phyloP scores from a whole-genome alignment of 148 eudicot species.

The Chenopodium formosanum region DNA sequence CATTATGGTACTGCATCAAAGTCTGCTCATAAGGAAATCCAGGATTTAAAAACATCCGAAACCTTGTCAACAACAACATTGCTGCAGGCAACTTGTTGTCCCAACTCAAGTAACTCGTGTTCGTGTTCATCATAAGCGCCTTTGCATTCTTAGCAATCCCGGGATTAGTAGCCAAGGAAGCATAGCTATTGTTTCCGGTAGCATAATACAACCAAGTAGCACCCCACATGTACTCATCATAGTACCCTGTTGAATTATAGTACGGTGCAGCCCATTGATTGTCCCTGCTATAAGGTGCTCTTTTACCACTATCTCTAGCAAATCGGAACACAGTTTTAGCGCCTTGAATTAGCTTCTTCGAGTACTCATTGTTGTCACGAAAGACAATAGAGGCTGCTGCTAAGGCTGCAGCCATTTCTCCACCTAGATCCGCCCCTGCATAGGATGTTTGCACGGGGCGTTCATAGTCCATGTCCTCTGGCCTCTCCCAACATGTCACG shows the following conservation, averaged over 20 bases:
- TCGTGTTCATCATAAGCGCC: slow-evolving; percentile 42
- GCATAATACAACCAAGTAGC: slow-evolving; percentile 80
- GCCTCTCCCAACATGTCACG: slow-evolving; percentile 69
- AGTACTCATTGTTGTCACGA: slow-evolving; percentile 44
- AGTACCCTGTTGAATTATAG: slow-evolving; percentile 68
- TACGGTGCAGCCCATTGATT: slow-evolving; percentile 42
- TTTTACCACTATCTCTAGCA: slow-evolving; percentile 39
- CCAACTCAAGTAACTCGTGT: slow-evolving; percentile 71
- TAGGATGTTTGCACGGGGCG: slow-evolving; percentile 41
- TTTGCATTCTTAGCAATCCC: slow-evolving; percentile 42
- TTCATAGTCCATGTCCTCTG: slow-evolving; percentile 74
- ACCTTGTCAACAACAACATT: slow-evolving; percentile 62
- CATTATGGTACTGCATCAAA: slow-evolving; percentile 51
- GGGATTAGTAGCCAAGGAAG: slow-evolving; percentile 52
- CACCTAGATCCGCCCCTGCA: slow-evolving; percentile 61
- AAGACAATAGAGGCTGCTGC: slow-evolving; percentile 82
- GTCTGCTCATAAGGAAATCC: slow-evolving; percentile 77
- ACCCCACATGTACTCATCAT: slow-evolving; percentile 82
- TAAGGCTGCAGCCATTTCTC: slow-evolving; percentile 80
- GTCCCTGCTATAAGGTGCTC: slow-evolving; percentile 39
- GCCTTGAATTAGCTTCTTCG: slow-evolving; percentile 46
- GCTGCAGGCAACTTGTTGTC: slow-evolving; percentile 75
- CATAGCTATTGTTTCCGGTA: slow-evolving; percentile 56
- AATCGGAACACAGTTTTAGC: slow-evolving; percentile 57
- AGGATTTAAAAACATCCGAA: slow-evolving; percentile 66